These are phyloP conservation scores for Pseudomonodictys pantanalensis DNA, from an alignment of 495 filamentous ascomycete species.

Conservation along the genomic window DNA sequence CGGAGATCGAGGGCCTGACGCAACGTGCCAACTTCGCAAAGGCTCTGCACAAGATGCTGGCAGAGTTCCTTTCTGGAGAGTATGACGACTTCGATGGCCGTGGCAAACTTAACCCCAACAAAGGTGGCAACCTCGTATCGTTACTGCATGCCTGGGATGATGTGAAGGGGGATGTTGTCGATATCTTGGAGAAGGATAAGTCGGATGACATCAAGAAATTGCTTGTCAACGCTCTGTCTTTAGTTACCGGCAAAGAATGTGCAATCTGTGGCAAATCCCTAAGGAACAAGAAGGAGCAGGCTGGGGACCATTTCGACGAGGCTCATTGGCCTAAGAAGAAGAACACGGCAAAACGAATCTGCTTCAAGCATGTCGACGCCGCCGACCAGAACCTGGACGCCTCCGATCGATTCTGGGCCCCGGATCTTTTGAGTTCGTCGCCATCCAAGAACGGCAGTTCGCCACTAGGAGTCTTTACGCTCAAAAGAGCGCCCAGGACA, in stretches of 20 bases:
- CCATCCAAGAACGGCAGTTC: no score
- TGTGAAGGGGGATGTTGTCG: background rate
- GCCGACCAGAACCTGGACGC: no score
- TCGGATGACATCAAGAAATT: background rate
- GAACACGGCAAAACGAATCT: background rate
- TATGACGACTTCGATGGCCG: background rate
- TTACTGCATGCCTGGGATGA: constrained; percentile 2
- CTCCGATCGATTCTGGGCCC: no score
- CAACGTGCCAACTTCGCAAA: background rate
- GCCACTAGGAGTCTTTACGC: no score
- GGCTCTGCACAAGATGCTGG: background rate
- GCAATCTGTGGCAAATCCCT: background rate
- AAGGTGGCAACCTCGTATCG: background rate
- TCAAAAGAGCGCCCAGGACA: no score
- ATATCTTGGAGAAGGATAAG: background rate
- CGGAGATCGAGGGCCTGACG: background rate
- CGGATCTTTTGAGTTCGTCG: no score
- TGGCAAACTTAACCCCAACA: background rate
- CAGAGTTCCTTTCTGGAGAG: background rate
- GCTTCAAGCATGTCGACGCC: no score
- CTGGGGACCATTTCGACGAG: background rate
- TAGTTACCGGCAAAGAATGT: background rate
- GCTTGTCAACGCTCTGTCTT: background rate
- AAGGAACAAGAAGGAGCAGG: background rate
- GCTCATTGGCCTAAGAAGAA: background rate